Evolutionary conservation across 768 basidiomycete species (phyloP), one percentile per base, ranked within the genome.

Genomic region (Leccinum imitatum): DNA sequence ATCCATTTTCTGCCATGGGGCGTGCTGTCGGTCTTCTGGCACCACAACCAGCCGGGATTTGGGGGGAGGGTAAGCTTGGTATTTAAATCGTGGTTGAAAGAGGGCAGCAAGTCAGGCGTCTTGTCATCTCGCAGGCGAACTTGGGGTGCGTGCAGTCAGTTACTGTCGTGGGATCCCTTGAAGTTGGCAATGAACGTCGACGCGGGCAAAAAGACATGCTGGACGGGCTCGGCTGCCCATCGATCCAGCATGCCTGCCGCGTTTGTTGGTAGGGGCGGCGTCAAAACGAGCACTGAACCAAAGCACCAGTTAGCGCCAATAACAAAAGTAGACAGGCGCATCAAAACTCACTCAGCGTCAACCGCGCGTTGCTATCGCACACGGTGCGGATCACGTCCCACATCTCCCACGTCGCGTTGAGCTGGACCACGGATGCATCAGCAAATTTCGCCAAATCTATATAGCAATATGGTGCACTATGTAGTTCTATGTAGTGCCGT

Each of bases 331-430:
- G 35, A 13, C 33, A 39, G 15, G 39, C 17, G 39, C 39, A 41
- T n/a, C 17, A 41, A 41, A 23, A 90, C 91, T 87, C 72, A 93
- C 91, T 87, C 58, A 92, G 69, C 2, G 87, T 87, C 61, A 94
- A 68, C 27, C 91, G 83, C 33, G 82, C 78, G 69, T 85, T 86
- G 73, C 95, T 96, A 59, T 88, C 88, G 73, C 96, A 99, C 35
- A 96, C 82, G 5, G 89, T 87, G 61, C 95, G 82, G 59, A 99
- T 92, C 51, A 89, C 82, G 72, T 98, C 97, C 97, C 97, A 99
- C 86, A 95, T 96, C 72, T 98, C 97, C 96, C 97, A 99, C 0
- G 91, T 93, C 6, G 80, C 82, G 66, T 87, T 87, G 57, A 91
- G 76, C 63, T 87, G 84, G 9, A 76, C 78, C 64, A 86, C 85